Evolutionary conservation across 371 early-diverging fungal species (phyloP).

Genomic region (Capillidium rhysosporum): DNA sequence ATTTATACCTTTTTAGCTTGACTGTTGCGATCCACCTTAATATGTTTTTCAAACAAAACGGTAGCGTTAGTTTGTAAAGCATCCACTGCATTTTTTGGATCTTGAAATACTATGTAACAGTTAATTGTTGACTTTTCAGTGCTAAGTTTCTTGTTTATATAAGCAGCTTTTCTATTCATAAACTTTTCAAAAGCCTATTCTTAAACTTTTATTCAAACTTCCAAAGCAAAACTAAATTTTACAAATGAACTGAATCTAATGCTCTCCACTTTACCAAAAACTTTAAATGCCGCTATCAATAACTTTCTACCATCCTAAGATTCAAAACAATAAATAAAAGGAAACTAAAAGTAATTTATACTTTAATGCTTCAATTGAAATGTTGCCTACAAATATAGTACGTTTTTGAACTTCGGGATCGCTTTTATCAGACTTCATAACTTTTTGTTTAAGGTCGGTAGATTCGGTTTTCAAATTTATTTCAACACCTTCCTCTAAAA

Average conservation of each 20-base stretch:
- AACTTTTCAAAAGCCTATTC: constrained; percentile 38
- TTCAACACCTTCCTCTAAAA: background rate
- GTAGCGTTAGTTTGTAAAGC: constrained; percentile 45
- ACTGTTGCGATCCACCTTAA: constrained; percentile 63
- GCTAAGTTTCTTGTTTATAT: constrained; percentile 53
- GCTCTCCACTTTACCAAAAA: constrained; percentile 56
- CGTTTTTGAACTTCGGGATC: constrained; percentile 27
- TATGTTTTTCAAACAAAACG: constrained; percentile 61
- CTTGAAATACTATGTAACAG: constrained; percentile 67
- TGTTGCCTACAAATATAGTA: constrained; percentile 69
- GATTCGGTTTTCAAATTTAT: background rate
- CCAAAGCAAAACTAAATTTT: constrained; percentile 5
- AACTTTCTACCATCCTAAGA: constrained; percentile 30
- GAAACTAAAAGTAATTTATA: constrained; percentile 11
- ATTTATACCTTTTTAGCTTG: constrained; percentile 21
- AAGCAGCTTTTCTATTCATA: constrained; percentile 50
- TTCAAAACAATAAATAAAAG: background rate
- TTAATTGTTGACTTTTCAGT: constrained; percentile 62
- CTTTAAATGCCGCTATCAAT: constrained; percentile 37
- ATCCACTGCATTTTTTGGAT: constrained; percentile 31
- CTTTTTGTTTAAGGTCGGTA: background rate
- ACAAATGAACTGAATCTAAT: constrained; percentile 79
- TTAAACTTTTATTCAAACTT: constrained; percentile 12
- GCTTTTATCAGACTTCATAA: constrained; percentile 12
- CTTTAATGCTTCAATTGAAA: constrained; percentile 40